Evolutionary conservation across 768 basidiomycete species (phyloP), one percentile per base, ranked within the genome.

Genomic region (Naganishia friedmannii): DNA sequence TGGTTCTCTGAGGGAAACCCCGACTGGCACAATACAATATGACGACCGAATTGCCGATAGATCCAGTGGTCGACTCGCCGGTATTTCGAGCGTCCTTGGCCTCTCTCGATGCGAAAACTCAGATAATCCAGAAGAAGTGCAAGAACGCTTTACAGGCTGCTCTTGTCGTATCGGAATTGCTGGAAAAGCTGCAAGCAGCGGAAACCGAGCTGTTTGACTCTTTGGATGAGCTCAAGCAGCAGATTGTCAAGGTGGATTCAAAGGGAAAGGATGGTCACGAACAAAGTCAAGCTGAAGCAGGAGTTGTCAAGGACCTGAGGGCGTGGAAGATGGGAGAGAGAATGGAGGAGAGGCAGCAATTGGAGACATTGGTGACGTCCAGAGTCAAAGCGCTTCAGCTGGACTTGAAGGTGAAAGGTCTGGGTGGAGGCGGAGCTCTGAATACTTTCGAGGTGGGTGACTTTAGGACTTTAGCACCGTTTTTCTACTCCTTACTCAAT

Each of bases 41-140:
- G 60, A 28, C 23, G 39, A 46, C 37, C 60, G 60, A 63, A 46
- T 45, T 63, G 46, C 68, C 68, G 39, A 45, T 48, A n/a, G 68
- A 69, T 6, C 68, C 68, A 23, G 42, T 37, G 8, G 28, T 10
- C 12, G 68, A 69, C 46, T 69, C 68, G 42, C 68, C 68, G n/a
- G 68, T 69, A 19, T 69, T 69, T 45, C 55, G 68, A 31, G 68
- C 68, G 2, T 69, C 68, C 19, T 26, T 69, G 26, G 26, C 68
- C 45, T 45, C 68, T 10, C 46, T 69, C 26, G 68, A 69, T 39
- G 28, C 45, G 26, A 53, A 57, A 28, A 32, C 68, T 3, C 17
- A 42, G 1, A 46, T 23, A 28, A 34, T 69, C 55, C 55, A 45
- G 34, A 48, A 45, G 31, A 34, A 42, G 3, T 69, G 56, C 46